Evolutionary conservation across 2,329 filamentous ascomycete genomes (phyloP), one percentile per base, ranked within the genome.

Genomic region (Aureobasidium sp.): DNA sequence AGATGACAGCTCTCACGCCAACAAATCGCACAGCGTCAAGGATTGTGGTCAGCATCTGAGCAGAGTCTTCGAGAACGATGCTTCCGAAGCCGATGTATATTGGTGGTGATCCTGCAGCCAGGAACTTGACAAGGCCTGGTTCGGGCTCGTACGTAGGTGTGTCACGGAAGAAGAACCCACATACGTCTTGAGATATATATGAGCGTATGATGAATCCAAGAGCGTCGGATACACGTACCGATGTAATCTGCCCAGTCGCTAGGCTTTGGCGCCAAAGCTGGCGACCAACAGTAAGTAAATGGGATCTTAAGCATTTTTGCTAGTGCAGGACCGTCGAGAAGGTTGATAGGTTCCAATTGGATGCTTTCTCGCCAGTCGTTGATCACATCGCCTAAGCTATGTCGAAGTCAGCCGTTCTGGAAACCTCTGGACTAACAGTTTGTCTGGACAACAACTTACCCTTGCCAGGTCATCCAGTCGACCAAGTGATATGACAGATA

Each of bases 401-500:
- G 9, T 21, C 10, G 7, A 13, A 8, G 15, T 55, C 3, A 55
- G 52, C 92, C 5, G 16, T 52, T 9, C 3, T 8, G 7, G 6
- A 32, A 48, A 2, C 3, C 7, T n/a, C 1, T 3, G 6, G 3
- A 34, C 11, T 15, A 37, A 21, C 3, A 2, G 9, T 16, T 5
- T 1, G 21, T 21, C 21, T 21, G 21, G 6, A 13, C 0, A 50
- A 13, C n/a, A 11, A 52, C 30, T 25, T 96, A 77, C 0, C 91
- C 91, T 74, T 96, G 91, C 91, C 91, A 96, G 11, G 91, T 92
- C 81, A 96, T 85, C 83, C 95, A 90, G 67, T 96, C 91, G 2
- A 96, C 88, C 25, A 96, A 78, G 0, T 87, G 86, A 69, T 96
- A 96, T 0, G 88, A 89, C 62, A 95, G 80, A 69, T 90, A 93